phyloP scores from a whole-genome alignment of 2,329 filamentous ascomycete species.

The Paecilomyces variotii region DNA sequence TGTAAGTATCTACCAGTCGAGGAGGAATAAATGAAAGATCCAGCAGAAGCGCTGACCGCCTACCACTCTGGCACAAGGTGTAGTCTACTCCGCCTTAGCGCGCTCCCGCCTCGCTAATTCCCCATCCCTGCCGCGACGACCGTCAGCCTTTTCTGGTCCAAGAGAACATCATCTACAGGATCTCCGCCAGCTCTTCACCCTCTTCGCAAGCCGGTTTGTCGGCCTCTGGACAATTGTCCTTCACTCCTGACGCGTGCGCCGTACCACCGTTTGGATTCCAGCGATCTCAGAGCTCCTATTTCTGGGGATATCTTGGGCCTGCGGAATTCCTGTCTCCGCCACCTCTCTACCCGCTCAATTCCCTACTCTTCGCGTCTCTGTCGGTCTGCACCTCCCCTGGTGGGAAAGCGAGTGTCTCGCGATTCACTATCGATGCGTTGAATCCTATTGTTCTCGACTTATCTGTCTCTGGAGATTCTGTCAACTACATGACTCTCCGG shows the following conservation, averaged over 20 bases:
- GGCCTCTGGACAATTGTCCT: not conserved
- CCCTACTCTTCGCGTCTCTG: not conserved
- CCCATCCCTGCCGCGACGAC: slow-evolving; percentile 1
- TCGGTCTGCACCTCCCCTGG: not conserved
- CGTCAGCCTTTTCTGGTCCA: not conserved
- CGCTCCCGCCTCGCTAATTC: not conserved
- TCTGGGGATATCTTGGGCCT: not conserved
- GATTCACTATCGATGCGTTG: not conserved
- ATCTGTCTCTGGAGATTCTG: slow-evolving; percentile 10
- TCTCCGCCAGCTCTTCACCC: not conserved
- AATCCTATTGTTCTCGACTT: not conserved
- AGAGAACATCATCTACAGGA: not conserved
- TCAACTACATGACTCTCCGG: slow-evolving; percentile 15
- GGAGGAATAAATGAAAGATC: not conserved
- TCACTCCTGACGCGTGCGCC: not conserved
- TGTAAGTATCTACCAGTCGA: no score
- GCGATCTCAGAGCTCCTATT: not conserved
- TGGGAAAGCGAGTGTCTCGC: not conserved
- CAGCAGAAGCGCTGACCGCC: not conserved
- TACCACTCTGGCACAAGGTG: not conserved
- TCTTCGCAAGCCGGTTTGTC: not conserved
- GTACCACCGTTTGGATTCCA: not conserved
- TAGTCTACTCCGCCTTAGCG: not conserved
- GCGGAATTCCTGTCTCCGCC: not conserved
- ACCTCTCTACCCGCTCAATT: not conserved